Evolutionary conservation across 495 filamentous ascomycete genomes (phyloP).

Genomic region (Hyphodiscus hymeniophilus): DNA sequence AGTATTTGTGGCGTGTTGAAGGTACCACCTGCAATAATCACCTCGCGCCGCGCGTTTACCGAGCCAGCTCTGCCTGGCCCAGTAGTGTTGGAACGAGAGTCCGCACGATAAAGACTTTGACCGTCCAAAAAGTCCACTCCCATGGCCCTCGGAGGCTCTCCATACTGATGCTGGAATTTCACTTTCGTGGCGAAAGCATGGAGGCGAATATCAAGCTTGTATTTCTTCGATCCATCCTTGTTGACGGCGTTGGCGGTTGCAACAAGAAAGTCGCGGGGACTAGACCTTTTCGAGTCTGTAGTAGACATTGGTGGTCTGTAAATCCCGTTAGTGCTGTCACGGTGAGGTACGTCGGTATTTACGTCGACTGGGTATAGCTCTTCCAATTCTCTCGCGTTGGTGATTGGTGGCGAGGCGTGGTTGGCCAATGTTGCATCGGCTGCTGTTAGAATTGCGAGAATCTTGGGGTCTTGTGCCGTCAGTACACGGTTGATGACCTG

Average conservation of each 20-base stretch:
- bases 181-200: conserved; percentile 56
- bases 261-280: conserved; percentile 45
- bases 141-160: conserved; percentile 39
- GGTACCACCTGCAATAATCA: conserved; percentile 54
- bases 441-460: conserved; percentile 34
- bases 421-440: not conserved
- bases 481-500: too few species aligned
- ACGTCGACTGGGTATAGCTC: conserved; percentile 36
- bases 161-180: conserved; percentile 30
- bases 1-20: conserved; percentile 58
- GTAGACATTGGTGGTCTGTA: conserved; percentile 40
- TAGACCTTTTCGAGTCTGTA: conserved; percentile 36
- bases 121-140: conserved; percentile 59
- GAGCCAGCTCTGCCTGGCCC: conserved; percentile 33
- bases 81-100: conserved; percentile 29
- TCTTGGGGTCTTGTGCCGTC: conserved; percentile 25
- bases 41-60: conserved; percentile 45
- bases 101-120: conserved; percentile 49
- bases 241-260: conserved; percentile 41
- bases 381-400: not conserved
- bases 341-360: conserved; percentile 32
- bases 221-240: conserved; percentile 43
- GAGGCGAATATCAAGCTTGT: conserved; percentile 48
- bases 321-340: conserved; percentile 21
- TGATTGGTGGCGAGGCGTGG: not conserved